These are phyloP conservation scores for Ophiostoma australiae DNA, from an alignment of 2,329 filamentous ascomycete genomes.

Conservation along the genomic window DNA sequence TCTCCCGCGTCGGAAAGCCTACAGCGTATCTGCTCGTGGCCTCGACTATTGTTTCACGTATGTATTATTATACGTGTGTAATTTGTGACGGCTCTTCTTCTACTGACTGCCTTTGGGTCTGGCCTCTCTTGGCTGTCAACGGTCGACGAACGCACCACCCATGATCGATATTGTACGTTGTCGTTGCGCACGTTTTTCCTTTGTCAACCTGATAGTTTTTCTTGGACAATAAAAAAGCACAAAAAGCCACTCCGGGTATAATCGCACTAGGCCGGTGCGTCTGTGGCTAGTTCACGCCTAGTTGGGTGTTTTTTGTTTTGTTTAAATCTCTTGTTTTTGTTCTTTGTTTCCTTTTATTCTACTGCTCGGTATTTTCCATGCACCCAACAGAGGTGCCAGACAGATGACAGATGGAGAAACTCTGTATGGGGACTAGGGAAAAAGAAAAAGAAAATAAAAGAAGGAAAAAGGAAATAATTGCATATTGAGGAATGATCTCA, in stretches of 20 bases:
- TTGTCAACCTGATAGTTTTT: background rate
- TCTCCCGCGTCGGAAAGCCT: background rate
- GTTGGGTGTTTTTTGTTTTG: no score
- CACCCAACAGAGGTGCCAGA: background rate
- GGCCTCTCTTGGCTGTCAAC: background rate
- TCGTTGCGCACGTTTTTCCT: background rate
- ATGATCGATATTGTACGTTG: background rate
- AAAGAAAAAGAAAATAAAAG: background rate
- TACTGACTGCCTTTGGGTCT: background rate
- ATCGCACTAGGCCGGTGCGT: no score
- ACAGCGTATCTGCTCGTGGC: background rate
- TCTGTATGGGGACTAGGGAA: background rate
- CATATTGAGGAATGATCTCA: background rate
- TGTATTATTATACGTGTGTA: background rate
- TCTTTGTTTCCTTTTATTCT: background rate
- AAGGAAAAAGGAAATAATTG: background rate
- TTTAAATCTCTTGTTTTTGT: background rate
- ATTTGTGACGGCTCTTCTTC: background rate
- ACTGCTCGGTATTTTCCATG: background rate
- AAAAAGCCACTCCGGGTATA: no score
- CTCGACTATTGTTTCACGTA: background rate
- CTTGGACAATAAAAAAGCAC: no score
- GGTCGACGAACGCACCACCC: background rate
- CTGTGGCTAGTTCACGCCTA: no score
- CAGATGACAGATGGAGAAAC: constrained; percentile 14